These are phyloP conservation scores for Daldinia caldariorum DNA, from an alignment of 495 filamentous ascomycete species.

Conservation along the genomic window DNA sequence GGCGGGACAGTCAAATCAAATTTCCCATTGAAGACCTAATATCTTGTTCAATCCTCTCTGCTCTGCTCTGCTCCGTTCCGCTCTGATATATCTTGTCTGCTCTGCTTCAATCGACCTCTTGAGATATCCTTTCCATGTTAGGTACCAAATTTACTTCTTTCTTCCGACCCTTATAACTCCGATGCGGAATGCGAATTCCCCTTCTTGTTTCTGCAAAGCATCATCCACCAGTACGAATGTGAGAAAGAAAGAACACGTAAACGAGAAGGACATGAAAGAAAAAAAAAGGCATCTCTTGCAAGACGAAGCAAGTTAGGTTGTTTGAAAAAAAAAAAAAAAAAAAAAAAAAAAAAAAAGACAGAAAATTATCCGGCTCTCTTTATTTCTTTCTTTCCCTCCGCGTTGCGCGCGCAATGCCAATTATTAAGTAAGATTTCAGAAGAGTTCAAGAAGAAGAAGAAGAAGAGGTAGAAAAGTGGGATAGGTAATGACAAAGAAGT, in stretches of 20 bases:
- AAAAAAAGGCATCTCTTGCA: not conserved
- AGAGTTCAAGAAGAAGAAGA: conserved; percentile 8
- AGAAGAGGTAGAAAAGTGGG: conserved; percentile 6
- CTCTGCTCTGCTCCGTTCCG: not conserved
- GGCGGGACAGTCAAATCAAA: too few species aligned
- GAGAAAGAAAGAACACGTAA: not conserved
- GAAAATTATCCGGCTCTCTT: conserved; percentile 12
- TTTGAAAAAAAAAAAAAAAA: not conserved
- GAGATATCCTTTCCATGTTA: not conserved
- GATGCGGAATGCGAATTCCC: conserved; percentile 42
- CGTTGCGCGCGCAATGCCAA: not conserved
- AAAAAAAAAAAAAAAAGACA: too few species aligned
- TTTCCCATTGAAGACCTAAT: too few species aligned
- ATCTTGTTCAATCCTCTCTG: conserved; percentile 37
- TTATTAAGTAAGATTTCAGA: conserved; percentile 5
- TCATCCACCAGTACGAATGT: not conserved
- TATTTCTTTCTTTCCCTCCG: conserved; percentile 10
- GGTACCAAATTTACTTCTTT: not conserved
- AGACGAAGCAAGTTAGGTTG: not conserved
- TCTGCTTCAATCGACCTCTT: not conserved
- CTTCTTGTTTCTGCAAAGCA: conserved; percentile 14
- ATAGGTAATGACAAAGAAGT: not conserved
- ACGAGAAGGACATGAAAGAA: not conserved
- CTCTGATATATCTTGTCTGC: too few species aligned
- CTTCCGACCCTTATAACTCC: conserved; percentile 20